Conservation (phyloP, 2,329 filamentous ascomycete species). For the Xylaria sp. region DNA sequence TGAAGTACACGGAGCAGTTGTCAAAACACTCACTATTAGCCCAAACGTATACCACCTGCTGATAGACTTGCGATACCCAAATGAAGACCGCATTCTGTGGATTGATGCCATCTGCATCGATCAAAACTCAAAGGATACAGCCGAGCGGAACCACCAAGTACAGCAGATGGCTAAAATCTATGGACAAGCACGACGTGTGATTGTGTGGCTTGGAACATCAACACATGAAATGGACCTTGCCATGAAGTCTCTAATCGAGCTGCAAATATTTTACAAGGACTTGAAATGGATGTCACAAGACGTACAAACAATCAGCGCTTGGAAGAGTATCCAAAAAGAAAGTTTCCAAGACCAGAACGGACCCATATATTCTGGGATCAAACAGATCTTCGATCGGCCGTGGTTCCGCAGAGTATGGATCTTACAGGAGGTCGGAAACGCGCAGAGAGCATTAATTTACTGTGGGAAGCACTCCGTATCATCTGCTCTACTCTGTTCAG, state of each 20-base stretch:
- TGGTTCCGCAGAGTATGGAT: slow-evolving; percentile 14
- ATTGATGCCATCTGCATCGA: not conserved
- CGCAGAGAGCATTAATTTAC: not conserved
- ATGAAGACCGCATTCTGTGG: slow-evolving; percentile 2
- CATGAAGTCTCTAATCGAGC: not conserved
- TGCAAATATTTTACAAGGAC: not conserved
- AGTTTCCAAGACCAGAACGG: not conserved
- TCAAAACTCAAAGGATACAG: not conserved
- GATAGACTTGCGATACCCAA: not conserved
- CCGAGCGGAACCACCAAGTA: not conserved
- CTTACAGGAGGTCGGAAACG: slow-evolving; percentile 10
- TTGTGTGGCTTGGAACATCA: not conserved
- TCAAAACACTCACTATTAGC: not conserved
- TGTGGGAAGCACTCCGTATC: not conserved
- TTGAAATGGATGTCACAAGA: not conserved
- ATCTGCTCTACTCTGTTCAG: not conserved
- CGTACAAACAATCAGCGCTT: not conserved
- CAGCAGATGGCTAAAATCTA: slow-evolving; percentile 5
- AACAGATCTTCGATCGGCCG: not conserved
- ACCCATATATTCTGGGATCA: not conserved
- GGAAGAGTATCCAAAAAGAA: not conserved
- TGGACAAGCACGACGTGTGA: not conserved
- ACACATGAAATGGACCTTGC: not conserved
- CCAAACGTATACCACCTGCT: not conserved
- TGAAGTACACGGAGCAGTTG: not conserved